Evolutionary conservation across 2,329 filamentous ascomycete genomes (phyloP).

Genomic region (Juglanconis oblonga): DNA sequence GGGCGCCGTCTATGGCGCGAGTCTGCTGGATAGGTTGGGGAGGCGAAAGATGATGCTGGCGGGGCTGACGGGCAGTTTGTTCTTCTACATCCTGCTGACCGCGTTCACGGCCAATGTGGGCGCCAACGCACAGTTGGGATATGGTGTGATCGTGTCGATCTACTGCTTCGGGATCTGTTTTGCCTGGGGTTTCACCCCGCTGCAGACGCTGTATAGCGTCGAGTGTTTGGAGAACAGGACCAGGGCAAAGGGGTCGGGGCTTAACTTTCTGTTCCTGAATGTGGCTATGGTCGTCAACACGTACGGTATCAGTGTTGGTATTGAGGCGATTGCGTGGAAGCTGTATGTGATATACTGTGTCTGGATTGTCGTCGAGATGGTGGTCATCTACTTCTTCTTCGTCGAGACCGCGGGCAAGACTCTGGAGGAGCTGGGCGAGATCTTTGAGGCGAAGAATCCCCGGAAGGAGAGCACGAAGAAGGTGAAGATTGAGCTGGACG

Average conservation of each 20-base stretch:
- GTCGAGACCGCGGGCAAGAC: slow-evolving; percentile 42
- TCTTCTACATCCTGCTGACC: slow-evolving; percentile 37
- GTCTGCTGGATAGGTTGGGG: slow-evolving; percentile 47
- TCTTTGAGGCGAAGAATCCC: slow-evolving; percentile 14
- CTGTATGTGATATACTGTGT: slow-evolving; percentile 48
- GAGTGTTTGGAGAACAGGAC: slow-evolving; percentile 39
- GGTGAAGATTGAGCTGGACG: slow-evolving; percentile 14
- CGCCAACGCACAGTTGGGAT: slow-evolving; percentile 24
- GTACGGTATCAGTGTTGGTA: slow-evolving; percentile 40
- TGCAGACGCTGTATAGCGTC: slow-evolving; percentile 43
- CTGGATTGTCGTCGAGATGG: slow-evolving; percentile 37
- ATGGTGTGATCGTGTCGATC: slow-evolving; percentile 16
- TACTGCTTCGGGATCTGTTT: slow-evolving; percentile 52
- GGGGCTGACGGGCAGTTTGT: slow-evolving; percentile 10
- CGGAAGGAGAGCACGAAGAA: slow-evolving; percentile 16
- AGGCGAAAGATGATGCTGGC: slow-evolving; percentile 42
- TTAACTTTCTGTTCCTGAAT: slow-evolving; percentile 40
- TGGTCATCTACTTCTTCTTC: slow-evolving; percentile 44
- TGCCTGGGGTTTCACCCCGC: slow-evolving; percentile 47
- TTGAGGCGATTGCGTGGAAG: slow-evolving; percentile 47
- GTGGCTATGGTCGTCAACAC: slow-evolving; percentile 41
- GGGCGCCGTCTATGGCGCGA: slow-evolving; percentile 47
- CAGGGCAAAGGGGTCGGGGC: slow-evolving; percentile 39
- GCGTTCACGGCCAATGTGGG: slow-evolving; percentile 39
- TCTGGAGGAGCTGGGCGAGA: slow-evolving; percentile 13